Base-by-base conservation (phyloP, 2,329 filamentous ascomycete genomes). In the Chalaropsis ovoidea region DNA sequence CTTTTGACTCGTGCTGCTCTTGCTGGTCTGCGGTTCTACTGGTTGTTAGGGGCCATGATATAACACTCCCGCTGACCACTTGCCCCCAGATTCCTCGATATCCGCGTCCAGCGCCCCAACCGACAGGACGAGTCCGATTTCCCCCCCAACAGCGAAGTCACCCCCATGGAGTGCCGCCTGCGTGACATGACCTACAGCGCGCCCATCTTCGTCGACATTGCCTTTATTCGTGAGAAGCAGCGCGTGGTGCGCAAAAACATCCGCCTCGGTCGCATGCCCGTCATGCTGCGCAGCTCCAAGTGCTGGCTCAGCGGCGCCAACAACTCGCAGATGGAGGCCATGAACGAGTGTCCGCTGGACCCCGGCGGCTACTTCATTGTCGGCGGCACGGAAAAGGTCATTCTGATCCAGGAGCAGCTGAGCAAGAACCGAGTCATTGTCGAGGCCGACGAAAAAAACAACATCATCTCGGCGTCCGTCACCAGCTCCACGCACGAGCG, bases 391-490 rank as follows among this genome's bases (percentile, higher is more conserved):
- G 94, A 99, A 75, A 99, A 99, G 79, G 94, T 99, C 70, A 99
- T 99, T 72, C 79, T 99, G 54, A 95, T 99, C 15, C 94, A 99
- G 75, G 95, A 99, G 74, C 94, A 99, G 77, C 79, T 99, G 73
- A 99, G 94, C 82, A 99, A 99, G 82, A 99, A 99, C 76, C 86
- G 94, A 78, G 89, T 99, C 72, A 96, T 99, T 74, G 93, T 99
- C 17, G 95, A 99, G 76, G 87, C 90, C 65, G 89, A 93, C 71
- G 82, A 87, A 63, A 95, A 95, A 77, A 97, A 96, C 76, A 89
- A 89, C 68, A 86, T 95, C 69, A 93, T 97, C 66, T 90, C 93
- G 70, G 94, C 95, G 45, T 97, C 94, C 1, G 94, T 97, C 39
- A 99, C 92, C 7, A 95, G 92, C 84, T 96, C 94, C 39, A 97